Percentiles rank a stretch among this genome's conserved stretches.
These are phyloP conservation scores for Trametes cinnabarina DNA, from an alignment of 768 basidiomycete species.

Conservation along the genomic window DNA sequence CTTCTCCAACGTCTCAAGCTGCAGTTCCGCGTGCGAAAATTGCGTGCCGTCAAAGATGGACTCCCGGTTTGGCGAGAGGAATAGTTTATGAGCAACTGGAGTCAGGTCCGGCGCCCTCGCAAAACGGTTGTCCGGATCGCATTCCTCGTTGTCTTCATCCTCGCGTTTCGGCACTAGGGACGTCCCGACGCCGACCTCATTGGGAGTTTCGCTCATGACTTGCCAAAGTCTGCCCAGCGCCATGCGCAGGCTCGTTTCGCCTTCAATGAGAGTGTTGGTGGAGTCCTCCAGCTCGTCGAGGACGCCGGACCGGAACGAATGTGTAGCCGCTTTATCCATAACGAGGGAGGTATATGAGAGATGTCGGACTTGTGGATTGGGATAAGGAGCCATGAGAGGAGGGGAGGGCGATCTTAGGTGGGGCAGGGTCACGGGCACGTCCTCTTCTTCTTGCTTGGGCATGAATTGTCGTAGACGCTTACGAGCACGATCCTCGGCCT, in stretches of 20 bases:
- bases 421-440: conserved; percentile 69
- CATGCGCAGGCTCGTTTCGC: conserved; percentile 67
- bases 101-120: conserved; percentile 66
- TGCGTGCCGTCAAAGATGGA: conserved; percentile 53
- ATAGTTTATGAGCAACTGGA: conserved; percentile 63
- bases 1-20: conserved; percentile 71
- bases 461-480: conserved; percentile 73
- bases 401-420: conserved; percentile 80
- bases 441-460: conserved; percentile 58
- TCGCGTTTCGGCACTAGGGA: conserved; percentile 64
- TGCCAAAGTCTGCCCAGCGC: conserved; percentile 83
- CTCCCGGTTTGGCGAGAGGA: conserved; percentile 46
- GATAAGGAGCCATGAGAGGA: conserved; percentile 74
- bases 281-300: conserved; percentile 79
- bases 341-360: conserved; percentile 81
- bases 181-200: conserved; percentile 33
- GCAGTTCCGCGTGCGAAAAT: conserved; percentile 63
- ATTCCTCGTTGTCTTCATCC: conserved; percentile 48
- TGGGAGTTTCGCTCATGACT: conserved; percentile 70
- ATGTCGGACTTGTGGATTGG: conserved; percentile 63
- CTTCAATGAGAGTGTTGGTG: conserved; percentile 82
- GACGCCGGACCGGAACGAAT: conserved; percentile 76
- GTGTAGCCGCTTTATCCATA: conserved; percentile 79
- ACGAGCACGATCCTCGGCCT: conserved; percentile 82
- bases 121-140: conserved; percentile 42